These are phyloP conservation scores for Amphirosellinia nigrospora DNA, from an alignment of 495 filamentous ascomycete species.

Conservation along the genomic window DNA sequence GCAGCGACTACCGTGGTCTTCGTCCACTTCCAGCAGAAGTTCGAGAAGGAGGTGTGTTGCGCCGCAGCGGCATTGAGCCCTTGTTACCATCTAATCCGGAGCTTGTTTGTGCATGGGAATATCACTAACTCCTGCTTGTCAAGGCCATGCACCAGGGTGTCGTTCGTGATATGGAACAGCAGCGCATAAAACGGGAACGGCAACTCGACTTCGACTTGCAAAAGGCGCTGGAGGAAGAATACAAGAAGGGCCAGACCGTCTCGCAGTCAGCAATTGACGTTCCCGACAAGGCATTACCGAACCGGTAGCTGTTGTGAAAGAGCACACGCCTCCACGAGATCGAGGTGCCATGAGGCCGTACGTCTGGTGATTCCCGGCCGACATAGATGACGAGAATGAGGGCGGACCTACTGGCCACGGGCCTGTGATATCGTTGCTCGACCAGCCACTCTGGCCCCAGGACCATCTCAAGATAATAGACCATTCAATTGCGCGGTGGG, in stretches of 20 bases:
- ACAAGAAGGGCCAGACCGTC: slow-evolving; percentile 79
- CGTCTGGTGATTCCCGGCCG: neutral
- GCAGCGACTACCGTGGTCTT: slow-evolving; percentile 79
- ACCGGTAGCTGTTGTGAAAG: slow-evolving; percentile 25
- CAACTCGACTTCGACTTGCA: slow-evolving; percentile 96
- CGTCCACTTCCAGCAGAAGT: slow-evolving; percentile 85
- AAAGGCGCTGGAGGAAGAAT: slow-evolving; percentile 81
- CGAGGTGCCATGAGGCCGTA: neutral
- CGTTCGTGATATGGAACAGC: slow-evolving; percentile 92
- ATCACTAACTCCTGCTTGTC: slow-evolving; percentile 23
- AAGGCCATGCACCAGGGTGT: slow-evolving; percentile 97
- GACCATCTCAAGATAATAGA: too few relatives aligned
- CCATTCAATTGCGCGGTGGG: too few relatives aligned
- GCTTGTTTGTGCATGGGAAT: neutral
- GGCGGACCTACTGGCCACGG: neutral
- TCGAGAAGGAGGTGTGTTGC: slow-evolving; percentile 76
- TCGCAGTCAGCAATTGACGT: slow-evolving; percentile 44
- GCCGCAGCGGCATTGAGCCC: neutral
- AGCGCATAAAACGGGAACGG: slow-evolving; percentile 83
- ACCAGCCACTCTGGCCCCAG: too few relatives aligned
- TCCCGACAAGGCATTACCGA: slow-evolving; percentile 30
- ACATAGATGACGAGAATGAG: neutral
- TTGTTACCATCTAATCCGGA: slow-evolving; percentile 29
- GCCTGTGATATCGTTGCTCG: too few relatives aligned
- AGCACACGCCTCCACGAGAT: neutral